Evolutionary conservation across 2,329 filamentous ascomycete species (phyloP), one percentile per base, ranked within the genome.

Genomic region (Microdochium bolleyi): DNA sequence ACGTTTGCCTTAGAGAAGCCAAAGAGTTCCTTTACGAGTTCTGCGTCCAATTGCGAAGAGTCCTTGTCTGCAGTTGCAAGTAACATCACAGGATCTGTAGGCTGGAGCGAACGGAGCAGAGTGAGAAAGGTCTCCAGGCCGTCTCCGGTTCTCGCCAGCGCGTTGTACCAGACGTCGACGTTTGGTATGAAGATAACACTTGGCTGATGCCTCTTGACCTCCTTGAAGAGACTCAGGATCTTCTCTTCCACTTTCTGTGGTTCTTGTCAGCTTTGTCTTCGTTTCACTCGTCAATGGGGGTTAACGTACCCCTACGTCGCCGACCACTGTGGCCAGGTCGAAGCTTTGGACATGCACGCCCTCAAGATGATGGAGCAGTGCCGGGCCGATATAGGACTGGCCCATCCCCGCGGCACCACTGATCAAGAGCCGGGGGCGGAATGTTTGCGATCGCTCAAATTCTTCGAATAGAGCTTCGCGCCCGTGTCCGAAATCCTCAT

Each of bases 101-200:
- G 87, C n/a, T 88, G 82, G 50, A 99, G 84, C 2, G 87, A 87
- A 58, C 84, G 83, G 34, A 99, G 71, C 67, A 97, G 83, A 9
- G 88, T 86, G 55, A 86, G 77, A 68, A 99, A 96, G 0, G 90
- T 94, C 41, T 46, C 41, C 2, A 46, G 41, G 3, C 41, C 41
- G 9, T 46, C 41, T 11, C 41, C 41, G 13, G 41, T 46, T 19
- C 41, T 46, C 32, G 85, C 85, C 52, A 95, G 82, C 2, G 85
- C 82, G 38, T 88, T 85, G 64, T 90, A 92, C 94, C 94, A 99
- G 8, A 86, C 80, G 59, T 96, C 88, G 49, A 97, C 82, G 59
- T 91, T 87, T 2, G 94, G 92, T 46, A 99, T 88, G 69, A 92
- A 97, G 51, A 99, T 94, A 37, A 97, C 89, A 66, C 91, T 95